Base-by-base conservation (phyloP, 2,329 filamentous ascomycete genomes). In the Venturia carpophila region DNA sequence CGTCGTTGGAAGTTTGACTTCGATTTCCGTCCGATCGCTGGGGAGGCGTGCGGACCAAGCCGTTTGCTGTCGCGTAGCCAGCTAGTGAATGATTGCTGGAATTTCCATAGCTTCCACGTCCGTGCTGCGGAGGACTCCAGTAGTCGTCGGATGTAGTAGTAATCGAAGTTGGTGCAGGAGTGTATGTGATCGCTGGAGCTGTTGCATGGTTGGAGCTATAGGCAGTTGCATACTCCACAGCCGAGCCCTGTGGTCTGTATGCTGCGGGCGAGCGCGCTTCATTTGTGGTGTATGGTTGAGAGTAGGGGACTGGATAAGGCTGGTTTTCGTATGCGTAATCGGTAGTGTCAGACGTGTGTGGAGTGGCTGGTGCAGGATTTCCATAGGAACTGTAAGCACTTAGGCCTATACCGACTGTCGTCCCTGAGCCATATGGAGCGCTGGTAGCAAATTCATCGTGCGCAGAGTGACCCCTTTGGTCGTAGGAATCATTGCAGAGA, bases 21-120 rank as follows among this genome's bases (percentile, higher is more conserved):
- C 34, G 55, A 27, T 60, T 60, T 39, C 63, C 39, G 7, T 61
- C 39, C 64, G 21, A 60, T 7, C 24, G 49, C 17, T 47, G 60
- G 17, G 43, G 27, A 42, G 21, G 37, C 10, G 60, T 30, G 27
- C 60, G 60, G 5, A 58, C 13, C 6, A 58, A 37, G 30, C 52
- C 52, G 27, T 58, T 6, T 21, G 52, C 15, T 56, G 30, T 2
- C 27, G 27, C 13, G 11, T 37, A 19, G 2, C 15, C 27, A 56
- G 17, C 52, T n/a, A 27, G 52, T 3, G 52, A 39, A 19, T 58
- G 52, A n/a, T 21, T 37, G 17, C n/a, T 10, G 52, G 30, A 37
- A 17, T n/a, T 19, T 0, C 27, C 52, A 58, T 58, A 58, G n/a
- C 3, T 37, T 19, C 21, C 27, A 58, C 37, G 52, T 34, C 19